Conservation (phyloP, 2,329 filamentous ascomycete species). For the Curvularia hawaiiensis region DNA sequence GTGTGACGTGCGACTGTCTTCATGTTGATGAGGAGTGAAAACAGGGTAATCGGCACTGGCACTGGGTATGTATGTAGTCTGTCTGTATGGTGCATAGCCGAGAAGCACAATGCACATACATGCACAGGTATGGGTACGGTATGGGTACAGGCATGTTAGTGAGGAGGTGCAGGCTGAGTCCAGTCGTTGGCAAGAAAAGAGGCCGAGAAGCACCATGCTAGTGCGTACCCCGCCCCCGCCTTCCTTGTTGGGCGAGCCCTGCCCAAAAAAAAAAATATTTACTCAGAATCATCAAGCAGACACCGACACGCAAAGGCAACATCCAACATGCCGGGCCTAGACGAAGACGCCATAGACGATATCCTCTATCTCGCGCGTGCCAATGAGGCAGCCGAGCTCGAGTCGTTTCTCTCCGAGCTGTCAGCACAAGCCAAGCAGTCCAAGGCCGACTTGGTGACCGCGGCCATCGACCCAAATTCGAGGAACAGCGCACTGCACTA, state of each 20-base stretch:
- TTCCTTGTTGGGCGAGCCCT: constrained; percentile 15
- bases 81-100: constrained; percentile 7
- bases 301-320: constrained; percentile 6
- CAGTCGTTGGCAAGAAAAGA: not conserved
- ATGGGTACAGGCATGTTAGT: not conserved
- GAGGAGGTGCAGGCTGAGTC: not conserved
- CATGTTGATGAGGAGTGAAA: constrained; percentile 15
- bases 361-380: constrained; percentile 84
- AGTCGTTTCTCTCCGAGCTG: constrained; percentile 63
- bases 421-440: constrained; percentile 65
- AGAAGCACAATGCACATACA: constrained; percentile 7
- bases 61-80: constrained; percentile 5
- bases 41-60: constrained; percentile 2
- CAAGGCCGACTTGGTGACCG: constrained; percentile 66
- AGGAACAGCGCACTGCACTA: constrained; percentile 86
- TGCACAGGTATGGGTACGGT: constrained; percentile 10
- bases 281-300: constrained; percentile 2
- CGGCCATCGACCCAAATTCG: constrained; percentile 74
- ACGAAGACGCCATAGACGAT: constrained; percentile 85
- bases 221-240: constrained; percentile 26
- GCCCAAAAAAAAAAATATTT: constrained; percentile 25
- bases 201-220: constrained; percentile 11
- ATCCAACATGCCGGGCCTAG: constrained; percentile 32
- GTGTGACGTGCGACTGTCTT: constrained; percentile 15
- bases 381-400: constrained; percentile 75